Evolutionary conservation across 2,329 filamentous ascomycete genomes (phyloP), one percentile per base, ranked within the genome.

Genomic region (Pseudocercospora pini-densiflorae): DNA sequence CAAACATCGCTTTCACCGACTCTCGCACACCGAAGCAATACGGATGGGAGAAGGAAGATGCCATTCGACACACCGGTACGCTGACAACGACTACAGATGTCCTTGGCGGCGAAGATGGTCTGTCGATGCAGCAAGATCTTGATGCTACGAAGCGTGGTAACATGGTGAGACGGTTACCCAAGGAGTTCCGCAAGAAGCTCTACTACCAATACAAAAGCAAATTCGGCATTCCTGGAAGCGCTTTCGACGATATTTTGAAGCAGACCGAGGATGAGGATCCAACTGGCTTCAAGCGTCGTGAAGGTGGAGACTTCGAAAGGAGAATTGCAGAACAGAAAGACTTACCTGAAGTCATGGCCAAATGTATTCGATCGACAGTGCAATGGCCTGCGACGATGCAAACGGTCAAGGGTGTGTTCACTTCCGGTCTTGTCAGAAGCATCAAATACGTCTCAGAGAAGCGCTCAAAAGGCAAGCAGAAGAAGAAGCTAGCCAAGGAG

Each of bases 191-290:
- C 43, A 88, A 91, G 62, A 94, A 93, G 66, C 83, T 99, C 0
- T 99, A 99, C 81, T 97, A 97, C 79, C 89, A 94, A 74, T 99
- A 97, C 79, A 94, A 97, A 78, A 89, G 90, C 77, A 94, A 97
- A 75, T 96, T 94, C 75, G 86, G 87, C 63, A 95, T 99, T 51
- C 93, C 94, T 0, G 89, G 89, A 16, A 86, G 87, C 4, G 93
- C 97, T 63, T 99, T 97, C 78, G 84, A 92, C 74, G 86, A 88
- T 74, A 94, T 98, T 89, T 90, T 97, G 79, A 86, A 92, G 66
- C 87, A 88, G n/a, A 88, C 86, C 49, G 87, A 86, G 63, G 91
- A 95, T 63, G 90, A 89, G 47, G 86, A 89, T 51, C 83, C 83
- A 1, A 83, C 84, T 19, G 84, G 89, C 14, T 89, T 96, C 75